Conservation (phyloP, 441 rosid species). For the Kokia cookei region DNA sequence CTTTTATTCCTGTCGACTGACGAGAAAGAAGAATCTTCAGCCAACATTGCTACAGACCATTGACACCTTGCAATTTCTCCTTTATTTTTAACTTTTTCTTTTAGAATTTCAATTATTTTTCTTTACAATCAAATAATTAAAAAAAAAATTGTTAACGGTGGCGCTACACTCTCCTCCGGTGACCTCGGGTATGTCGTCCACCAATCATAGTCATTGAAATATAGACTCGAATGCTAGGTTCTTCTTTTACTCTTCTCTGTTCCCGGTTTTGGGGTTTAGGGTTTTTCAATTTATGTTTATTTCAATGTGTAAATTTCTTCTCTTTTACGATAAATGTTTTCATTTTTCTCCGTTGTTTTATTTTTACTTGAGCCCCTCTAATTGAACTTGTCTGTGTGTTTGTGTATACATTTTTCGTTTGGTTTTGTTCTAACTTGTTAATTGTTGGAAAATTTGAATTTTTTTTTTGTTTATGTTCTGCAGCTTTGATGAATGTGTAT, state of each 20-base stretch:
- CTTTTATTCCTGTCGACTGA: neutral
- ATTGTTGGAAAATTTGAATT: neutral
- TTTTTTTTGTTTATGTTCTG: neutral
- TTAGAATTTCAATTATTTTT: neutral
- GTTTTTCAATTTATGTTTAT: conserved; percentile 6
- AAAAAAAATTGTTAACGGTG: neutral
- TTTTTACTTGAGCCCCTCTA: neutral
- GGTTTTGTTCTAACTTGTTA: neutral
- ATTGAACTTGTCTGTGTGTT: too few relatives aligned
- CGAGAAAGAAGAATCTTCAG: neutral
- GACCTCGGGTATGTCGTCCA: neutral
- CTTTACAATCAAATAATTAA: neutral
- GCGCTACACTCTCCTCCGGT: neutral
- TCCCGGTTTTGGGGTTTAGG: conserved; percentile 6
- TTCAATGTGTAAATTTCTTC: neutral
- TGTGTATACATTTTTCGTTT: neutral
- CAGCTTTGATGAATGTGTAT: neutral
- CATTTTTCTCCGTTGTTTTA: neutral
- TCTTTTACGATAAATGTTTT: neutral
- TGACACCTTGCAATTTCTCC: neutral
- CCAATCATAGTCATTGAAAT: neutral
- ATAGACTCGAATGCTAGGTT: conserved; percentile 1
- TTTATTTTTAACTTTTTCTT: neutral
- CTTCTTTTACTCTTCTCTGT: neutral
- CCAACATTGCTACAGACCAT: neutral